Evolutionary conservation across 176 grass and related monocot species (phyloP).

Genomic region (Paspalum notatum): DNA sequence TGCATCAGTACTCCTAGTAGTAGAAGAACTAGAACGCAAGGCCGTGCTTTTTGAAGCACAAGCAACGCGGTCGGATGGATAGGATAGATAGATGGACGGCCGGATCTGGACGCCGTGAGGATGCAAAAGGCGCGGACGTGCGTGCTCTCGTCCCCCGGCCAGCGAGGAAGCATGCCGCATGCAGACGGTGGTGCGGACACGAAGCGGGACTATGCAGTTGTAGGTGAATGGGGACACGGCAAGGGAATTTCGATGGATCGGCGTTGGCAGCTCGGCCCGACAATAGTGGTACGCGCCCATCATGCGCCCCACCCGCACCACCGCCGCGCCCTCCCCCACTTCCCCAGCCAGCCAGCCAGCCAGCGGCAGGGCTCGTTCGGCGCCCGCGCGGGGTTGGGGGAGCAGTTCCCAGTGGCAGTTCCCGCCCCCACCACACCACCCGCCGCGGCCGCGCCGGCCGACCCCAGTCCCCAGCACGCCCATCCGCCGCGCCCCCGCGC

Average conservation of each 20-base stretch:
- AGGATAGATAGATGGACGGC: neutral
- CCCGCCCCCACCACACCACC: neutral
- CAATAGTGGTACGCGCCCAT: constrained; percentile 44
- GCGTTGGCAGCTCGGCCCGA: constrained; percentile 10
- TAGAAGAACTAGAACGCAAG: neutral
- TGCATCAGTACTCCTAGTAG: no score
- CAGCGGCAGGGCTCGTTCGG: neutral
- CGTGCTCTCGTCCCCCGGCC: no score
- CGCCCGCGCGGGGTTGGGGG: no score
- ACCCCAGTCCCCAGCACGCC: constrained; percentile 24
- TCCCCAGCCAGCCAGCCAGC: neutral
- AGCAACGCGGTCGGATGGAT: neutral
- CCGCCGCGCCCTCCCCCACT: neutral
- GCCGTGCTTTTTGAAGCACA: neutral
- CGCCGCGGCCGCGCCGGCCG: neutral
- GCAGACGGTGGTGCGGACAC: no score
- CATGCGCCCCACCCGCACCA: constrained; percentile 31
- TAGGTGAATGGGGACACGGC: constrained; percentile 47
- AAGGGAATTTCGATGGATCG: constrained; percentile 35
- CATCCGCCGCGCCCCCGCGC: neutral
- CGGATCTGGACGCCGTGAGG: no score
- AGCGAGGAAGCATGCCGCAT: no score
- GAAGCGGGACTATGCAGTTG: neutral
- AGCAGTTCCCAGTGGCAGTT: neutral
- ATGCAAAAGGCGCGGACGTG: no score